These are phyloP conservation scores for Lentinula boryana DNA, from an alignment of 768 basidiomycete species.

Conservation along the genomic window DNA sequence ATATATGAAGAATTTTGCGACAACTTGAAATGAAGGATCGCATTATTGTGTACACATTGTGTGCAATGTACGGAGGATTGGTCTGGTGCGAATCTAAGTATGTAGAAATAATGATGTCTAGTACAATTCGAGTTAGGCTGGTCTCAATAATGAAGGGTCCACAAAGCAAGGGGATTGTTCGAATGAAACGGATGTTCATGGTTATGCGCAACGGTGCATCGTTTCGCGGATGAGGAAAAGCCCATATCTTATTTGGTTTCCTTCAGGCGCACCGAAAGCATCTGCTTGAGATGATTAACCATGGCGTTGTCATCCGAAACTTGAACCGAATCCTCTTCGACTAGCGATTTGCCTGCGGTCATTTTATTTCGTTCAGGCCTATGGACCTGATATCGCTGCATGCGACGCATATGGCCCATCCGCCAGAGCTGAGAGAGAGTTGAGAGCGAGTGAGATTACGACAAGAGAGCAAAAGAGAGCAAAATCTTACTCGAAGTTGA, in stretches of 20 bases:
- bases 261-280: background rate
- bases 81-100: no score
- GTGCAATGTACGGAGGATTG: no score
- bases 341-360: slow-evolving; percentile 6
- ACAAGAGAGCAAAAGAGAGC: background rate
- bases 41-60: no score
- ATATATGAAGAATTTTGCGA: no score
- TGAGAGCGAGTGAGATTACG: background rate
- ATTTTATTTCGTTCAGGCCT: slow-evolving; percentile 3
- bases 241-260: slow-evolving; percentile 17
- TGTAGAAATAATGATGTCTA: no score
- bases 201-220: background rate
- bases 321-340: background rate
- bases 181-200: no score
- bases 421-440: background rate
- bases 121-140: no score
- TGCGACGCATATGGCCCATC: slow-evolving; percentile 5
- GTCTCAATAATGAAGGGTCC: no score
- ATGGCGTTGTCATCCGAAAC: background rate
- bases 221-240: background rate
- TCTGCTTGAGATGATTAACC: slow-evolving; percentile 4
- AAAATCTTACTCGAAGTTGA: background rate
- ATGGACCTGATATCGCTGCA: slow-evolving; percentile 6
- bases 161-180: no score
- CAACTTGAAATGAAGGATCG: no score